Evolutionary conservation across 352 stramenopile genomes (phyloP), one percentile per base, ranked within the genome.

Genomic region (Globisporangium uncinulatum): DNA sequence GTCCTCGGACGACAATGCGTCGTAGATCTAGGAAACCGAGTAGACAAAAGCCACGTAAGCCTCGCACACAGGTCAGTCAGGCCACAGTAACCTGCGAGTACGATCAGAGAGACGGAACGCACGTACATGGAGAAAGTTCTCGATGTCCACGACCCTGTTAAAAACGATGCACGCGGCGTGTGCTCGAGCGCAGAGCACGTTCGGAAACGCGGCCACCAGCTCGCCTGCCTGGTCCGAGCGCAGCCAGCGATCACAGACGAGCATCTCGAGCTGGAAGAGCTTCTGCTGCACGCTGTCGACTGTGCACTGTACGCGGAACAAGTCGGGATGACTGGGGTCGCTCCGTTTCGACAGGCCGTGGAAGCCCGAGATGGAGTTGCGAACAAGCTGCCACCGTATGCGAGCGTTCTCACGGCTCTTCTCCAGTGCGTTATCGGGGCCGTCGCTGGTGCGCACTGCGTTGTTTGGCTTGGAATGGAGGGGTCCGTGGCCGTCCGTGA

Each of bases 111-210:
- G 43, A 6, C 49, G 48, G 7, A 21, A 43, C n/a, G 29, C 9
- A 46, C 75, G 8, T 46, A 90, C 73, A 56, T 72, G 67, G 31
- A 76, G 62, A 47, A 91, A 94, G 48, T 87, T 90, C 34, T 93
- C 79, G 8, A 92, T 43, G 50, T 95, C 83, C 0, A 87, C 66
- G n/a, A 90, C 61, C 9, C 79, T 70, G n/a, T 70, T 69, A 54
- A 92, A 90, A 6, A 86, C 41, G 6, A 82, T 45, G n/a, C 79
- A 76, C 7, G 73, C 73, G 3, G 79, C 79, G 55, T 74, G 66
- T 41, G 74, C 74, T 4, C 82, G 76, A 11, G 73, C 70, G 21
- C 70, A 59, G 5, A 87, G 62, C n/a, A 61, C 63, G 34, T 83
- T 72, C 1, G 81, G 81, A 9, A 91, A 70, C 1, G 65, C 37